Evolutionary conservation across 2,329 filamentous ascomycete species (phyloP).

Genomic region (Drechslerella coelobrocha): DNA sequence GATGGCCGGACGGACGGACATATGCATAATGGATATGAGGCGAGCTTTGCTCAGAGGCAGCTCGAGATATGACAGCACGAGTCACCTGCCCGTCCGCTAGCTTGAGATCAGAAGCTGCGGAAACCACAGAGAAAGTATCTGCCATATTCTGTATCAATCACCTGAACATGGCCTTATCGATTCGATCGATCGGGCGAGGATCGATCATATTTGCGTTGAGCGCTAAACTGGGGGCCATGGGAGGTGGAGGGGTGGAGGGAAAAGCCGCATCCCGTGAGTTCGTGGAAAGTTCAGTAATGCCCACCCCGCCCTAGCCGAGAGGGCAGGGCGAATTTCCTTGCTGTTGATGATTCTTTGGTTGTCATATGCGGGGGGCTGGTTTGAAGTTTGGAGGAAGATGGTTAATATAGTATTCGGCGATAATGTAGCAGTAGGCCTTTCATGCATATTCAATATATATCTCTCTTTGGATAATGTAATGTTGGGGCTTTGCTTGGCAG

Average conservation of each 20-base stretch:
- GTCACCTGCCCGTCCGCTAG: not conserved
- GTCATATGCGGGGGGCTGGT: not conserved
- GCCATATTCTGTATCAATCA: not conserved
- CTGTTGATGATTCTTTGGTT: not conserved
- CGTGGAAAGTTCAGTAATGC: constrained; percentile 13
- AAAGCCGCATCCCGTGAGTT: constrained; percentile 39
- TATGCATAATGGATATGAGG: not conserved
- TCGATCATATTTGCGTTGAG: not conserved
- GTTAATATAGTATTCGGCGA: no score
- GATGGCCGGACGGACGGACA: not conserved
- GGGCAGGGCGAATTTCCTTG: not conserved
- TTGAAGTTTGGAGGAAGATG: not conserved
- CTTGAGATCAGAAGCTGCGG: not conserved
- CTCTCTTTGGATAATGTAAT: not conserved
- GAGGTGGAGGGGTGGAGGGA: not conserved
- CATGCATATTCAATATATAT: not conserved
- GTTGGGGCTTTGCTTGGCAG: not conserved
- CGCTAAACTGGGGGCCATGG: not conserved
- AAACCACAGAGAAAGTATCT: constrained; percentile 1
- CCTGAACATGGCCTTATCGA: constrained; percentile 3
- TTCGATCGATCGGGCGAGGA: not conserved
- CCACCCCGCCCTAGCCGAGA: not conserved
- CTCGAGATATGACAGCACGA: not conserved
- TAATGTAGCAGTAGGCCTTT: not conserved
- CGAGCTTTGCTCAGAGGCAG: not conserved